These are phyloP conservation scores for Pyrenophora graminea DNA, from an alignment of 2,329 filamentous ascomycete species.

Conservation along the genomic window DNA sequence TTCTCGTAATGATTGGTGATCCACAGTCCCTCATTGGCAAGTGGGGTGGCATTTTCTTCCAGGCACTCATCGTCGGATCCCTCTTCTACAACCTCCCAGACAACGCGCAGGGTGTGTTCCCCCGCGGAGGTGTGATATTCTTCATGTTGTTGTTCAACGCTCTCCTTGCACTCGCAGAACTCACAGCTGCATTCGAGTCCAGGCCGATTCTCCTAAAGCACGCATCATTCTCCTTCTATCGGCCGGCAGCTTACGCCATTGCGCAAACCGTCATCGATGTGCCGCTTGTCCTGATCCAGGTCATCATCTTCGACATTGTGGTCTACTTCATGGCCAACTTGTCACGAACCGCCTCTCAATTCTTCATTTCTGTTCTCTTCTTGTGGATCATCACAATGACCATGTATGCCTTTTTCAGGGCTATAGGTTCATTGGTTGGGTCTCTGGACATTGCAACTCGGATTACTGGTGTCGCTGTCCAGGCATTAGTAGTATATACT, in stretches of 20 bases:
- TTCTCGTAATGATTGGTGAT: conserved; percentile 60
- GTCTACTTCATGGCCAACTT: conserved; percentile 67
- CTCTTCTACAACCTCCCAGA: conserved; percentile 60
- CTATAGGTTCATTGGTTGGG: conserved; percentile 42
- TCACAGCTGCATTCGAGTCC: conserved; percentile 63
- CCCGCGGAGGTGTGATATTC: conserved; percentile 64
- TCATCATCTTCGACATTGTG: conserved; percentile 62
- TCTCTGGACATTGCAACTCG: conserved; percentile 46
- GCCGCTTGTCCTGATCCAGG: conserved; percentile 62
- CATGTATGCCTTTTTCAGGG: conserved; percentile 50
- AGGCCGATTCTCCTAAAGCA: conserved; percentile 72
- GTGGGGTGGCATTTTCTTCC: conserved; percentile 46
- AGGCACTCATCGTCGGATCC: conserved; percentile 47
- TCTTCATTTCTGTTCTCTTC: conserved; percentile 66
- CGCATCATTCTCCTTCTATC: conserved; percentile 71
- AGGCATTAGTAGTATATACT: conserved; percentile 47
- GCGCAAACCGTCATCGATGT: conserved; percentile 63
- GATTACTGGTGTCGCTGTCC: conserved; percentile 49
- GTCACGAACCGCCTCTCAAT: conserved; percentile 61
- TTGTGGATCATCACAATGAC: conserved; percentile 60
- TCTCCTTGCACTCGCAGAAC: conserved; percentile 63
- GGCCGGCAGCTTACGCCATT: conserved; percentile 63
- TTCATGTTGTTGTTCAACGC: conserved; percentile 66
- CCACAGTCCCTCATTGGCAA: conserved; percentile 56
- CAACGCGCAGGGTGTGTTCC: conserved; percentile 61